Conservation (phyloP, 768 basidiomycete genomes). For the Dendrothele bispora region DNA sequence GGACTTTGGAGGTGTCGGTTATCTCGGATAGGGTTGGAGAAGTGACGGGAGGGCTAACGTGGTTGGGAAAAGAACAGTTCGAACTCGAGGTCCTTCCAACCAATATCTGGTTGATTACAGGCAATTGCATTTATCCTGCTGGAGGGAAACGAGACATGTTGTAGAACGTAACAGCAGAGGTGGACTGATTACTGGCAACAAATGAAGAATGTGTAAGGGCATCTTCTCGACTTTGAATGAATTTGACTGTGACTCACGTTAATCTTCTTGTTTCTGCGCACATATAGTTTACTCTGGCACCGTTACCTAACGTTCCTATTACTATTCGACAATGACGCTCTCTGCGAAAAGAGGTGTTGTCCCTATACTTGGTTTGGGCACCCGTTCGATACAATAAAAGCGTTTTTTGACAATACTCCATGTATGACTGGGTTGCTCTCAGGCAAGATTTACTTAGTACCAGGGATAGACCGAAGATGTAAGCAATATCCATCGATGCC, state of each 20-base stretch:
- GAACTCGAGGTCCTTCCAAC: conserved; percentile 42
- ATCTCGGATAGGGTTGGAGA: conserved; percentile 49
- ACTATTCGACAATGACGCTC: conserved; percentile 48
- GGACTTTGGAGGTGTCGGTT: conserved; percentile 45
- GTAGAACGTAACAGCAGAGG: conserved; percentile 47
- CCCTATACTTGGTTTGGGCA: conserved; percentile 64
- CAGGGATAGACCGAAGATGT: conserved; percentile 54
- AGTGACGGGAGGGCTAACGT: conserved; percentile 43
- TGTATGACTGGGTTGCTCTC: conserved; percentile 41
- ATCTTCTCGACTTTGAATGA: background rate
- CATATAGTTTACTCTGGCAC: conserved; percentile 54
- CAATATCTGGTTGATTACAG: conserved; percentile 48
- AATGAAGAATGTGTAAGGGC: conserved; percentile 53
- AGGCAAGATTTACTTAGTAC: conserved; percentile 58
- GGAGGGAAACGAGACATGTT: conserved; percentile 36
- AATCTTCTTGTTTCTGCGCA: too few relatives aligned
- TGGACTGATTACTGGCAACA: conserved; percentile 38
- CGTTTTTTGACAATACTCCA: conserved; percentile 45
- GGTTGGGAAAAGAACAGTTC: conserved; percentile 49
- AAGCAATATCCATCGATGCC: conserved; percentile 15
- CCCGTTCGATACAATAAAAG: conserved; percentile 51
- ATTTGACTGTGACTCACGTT: too few relatives aligned
- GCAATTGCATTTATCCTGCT: conserved; percentile 51
- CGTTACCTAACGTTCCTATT: conserved; percentile 44
- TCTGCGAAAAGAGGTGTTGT: conserved; percentile 56